These are phyloP conservation scores for Saturnispora quitensis DNA, from an alignment of 805 yeast genomes.

Conservation along the genomic window DNA sequence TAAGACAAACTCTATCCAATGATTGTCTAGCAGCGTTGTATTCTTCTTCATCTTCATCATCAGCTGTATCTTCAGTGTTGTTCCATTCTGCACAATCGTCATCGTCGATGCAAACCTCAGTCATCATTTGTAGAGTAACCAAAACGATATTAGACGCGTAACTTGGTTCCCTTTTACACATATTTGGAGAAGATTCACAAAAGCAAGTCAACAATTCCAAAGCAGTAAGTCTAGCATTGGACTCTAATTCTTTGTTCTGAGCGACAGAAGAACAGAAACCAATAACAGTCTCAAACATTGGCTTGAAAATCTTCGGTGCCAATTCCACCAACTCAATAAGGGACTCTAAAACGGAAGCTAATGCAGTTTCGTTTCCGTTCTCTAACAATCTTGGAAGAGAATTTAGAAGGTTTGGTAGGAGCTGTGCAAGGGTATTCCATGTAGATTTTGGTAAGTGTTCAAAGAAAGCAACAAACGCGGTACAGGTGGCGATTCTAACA, in stretches of 20 bases:
- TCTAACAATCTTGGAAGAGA: constrained; percentile 79
- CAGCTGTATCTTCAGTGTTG: constrained; percentile 66
- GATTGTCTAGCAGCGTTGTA: constrained; percentile 91
- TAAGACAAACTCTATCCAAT: constrained; percentile 82
- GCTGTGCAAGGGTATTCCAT: constrained; percentile 70
- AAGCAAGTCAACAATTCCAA: constrained; percentile 84
- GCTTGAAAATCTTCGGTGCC: constrained; percentile 90
- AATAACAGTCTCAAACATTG: constrained; percentile 82
- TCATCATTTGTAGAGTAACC: constrained; percentile 72
- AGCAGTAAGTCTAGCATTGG: constrained; percentile 74
- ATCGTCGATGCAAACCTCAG: constrained; percentile 86
- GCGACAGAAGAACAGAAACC: constrained; percentile 80
- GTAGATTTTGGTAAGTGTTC: constrained; percentile 66
- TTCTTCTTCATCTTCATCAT: constrained; percentile 67
- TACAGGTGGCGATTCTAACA: constrained; percentile 84
- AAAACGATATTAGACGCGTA: constrained; percentile 68
- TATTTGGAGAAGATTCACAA: constrained; percentile 86
- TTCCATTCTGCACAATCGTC: constrained; percentile 69
- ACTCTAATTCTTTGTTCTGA: constrained; percentile 71
- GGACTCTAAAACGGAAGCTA: constrained; percentile 81
- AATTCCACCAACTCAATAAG: constrained; percentile 83
- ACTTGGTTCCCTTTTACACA: constrained; percentile 75
- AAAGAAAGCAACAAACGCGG: constrained; percentile 88
- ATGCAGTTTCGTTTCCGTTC: constrained; percentile 69
- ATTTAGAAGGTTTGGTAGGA: constrained; percentile 76